phyloP scores from a whole-genome alignment of 495 filamentous ascomycete genomes.

The Penicillium tannophilum region DNA sequence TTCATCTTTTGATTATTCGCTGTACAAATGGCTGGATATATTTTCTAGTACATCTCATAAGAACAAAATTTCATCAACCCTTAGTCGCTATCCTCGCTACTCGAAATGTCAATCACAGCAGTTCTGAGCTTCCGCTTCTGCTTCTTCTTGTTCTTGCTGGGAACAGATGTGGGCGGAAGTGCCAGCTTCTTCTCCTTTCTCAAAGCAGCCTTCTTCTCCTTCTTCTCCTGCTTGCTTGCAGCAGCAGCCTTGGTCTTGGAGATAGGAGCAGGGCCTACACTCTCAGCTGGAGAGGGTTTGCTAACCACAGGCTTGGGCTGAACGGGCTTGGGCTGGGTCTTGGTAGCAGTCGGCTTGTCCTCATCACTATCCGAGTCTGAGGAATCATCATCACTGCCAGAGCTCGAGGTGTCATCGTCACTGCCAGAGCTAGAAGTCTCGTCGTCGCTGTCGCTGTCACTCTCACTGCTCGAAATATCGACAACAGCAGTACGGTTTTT shows the following conservation, averaged over 20 bases:
- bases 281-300: not conserved
- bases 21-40: conserved; percentile 5
- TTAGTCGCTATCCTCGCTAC: conserved; percentile 36
- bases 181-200: conserved; percentile 17
- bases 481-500: conserved; percentile 53
- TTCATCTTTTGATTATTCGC: conserved; percentile 19
- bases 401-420: not conserved
- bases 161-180: conserved; percentile 5
- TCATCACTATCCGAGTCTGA: conserved; percentile 29
- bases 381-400: conserved; percentile 29
- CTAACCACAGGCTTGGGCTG: not conserved
- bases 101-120: conserved; percentile 31
- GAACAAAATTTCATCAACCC: not conserved
- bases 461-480: conserved; percentile 44
- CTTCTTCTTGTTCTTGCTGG: conserved; percentile 30
- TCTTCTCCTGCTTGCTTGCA: not conserved
- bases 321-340: not conserved
- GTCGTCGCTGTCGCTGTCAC: conserved; percentile 38
- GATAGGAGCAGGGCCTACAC: not conserved
- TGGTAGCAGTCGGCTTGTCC: conserved; percentile 10
- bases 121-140: conserved; percentile 34
- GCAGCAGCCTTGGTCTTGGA: conserved; percentile 9
- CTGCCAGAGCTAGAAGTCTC: conserved; percentile 29
- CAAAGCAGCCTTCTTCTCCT: conserved; percentile 12
- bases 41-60: conserved; percentile 1